phyloP scores from a whole-genome alignment of 352 stramenopile genomes.

The Plasmopara viticola region DNA sequence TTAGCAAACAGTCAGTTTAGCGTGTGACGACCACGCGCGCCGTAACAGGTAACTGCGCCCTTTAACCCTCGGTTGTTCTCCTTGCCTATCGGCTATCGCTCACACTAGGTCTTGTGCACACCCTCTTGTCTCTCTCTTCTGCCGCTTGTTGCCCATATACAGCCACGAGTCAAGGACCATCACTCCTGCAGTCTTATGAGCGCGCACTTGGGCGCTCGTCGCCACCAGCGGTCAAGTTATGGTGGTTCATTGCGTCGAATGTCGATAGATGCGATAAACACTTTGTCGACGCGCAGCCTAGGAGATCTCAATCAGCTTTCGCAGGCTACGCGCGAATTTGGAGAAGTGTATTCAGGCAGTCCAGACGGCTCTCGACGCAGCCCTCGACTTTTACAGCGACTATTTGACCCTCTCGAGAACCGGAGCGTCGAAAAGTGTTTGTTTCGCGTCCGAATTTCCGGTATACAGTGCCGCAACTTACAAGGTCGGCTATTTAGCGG shows the following conservation, averaged over 20 bases:
- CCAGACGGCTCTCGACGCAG: conserved; percentile 31
- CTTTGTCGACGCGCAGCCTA: conserved; percentile 32
- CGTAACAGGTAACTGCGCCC: neutral
- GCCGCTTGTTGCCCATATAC: neutral
- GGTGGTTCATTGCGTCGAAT: conserved; percentile 38
- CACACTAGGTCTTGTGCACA: neutral
- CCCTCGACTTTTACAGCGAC: conserved; percentile 55
- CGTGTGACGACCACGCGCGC: neutral
- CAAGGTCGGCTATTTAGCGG: conserved; percentile 71
- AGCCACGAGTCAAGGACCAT: conserved; percentile 11
- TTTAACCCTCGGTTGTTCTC: neutral
- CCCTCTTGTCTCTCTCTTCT: neutral
- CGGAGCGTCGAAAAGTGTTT: conserved; percentile 61
- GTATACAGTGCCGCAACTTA: conserved; percentile 85
- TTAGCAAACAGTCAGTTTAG: neutral
- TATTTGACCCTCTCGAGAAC: conserved; percentile 63
- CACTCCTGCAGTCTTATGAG: conserved; percentile 16
- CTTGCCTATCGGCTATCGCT: neutral
- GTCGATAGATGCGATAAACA: conserved; percentile 35
- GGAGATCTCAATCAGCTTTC: conserved; percentile 72
- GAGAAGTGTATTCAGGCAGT: conserved; percentile 49
- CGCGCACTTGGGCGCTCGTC: conserved; percentile 17
- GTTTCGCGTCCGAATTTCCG: conserved; percentile 79
- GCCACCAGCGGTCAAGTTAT: conserved; percentile 32
- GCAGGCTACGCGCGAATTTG: conserved; percentile 68